A percentile compares a stretch with the other conserved stretches of the same genome.
Conservation (phyloP, 345 rosid genomes). For the Eucalyptus lansdowneana region DNA sequence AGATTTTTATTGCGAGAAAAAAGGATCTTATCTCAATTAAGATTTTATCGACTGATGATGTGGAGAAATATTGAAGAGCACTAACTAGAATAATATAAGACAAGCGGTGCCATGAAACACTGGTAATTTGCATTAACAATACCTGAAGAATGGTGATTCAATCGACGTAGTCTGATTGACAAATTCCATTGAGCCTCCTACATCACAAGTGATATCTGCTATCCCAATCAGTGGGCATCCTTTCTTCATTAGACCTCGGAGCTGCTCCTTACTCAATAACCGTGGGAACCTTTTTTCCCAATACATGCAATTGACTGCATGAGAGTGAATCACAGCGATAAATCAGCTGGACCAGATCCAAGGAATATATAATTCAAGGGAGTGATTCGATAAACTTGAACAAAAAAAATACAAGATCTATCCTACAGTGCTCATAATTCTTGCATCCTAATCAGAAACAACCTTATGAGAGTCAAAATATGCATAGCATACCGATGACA, state of each 20-base stretch:
- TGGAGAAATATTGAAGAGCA: neutral
- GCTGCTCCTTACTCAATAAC: conserved; percentile 53
- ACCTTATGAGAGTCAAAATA: neutral
- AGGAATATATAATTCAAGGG: neutral
- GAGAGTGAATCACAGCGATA: neutral
- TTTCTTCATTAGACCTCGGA: conserved; percentile 44
- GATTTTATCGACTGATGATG: neutral
- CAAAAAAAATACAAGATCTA: neutral
- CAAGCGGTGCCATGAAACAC: neutral
- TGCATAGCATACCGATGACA: conserved; percentile 48
- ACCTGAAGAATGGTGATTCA: conserved; percentile 91
- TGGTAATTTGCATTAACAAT: neutral
- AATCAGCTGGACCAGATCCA: neutral
- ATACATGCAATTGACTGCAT: conserved; percentile 89
- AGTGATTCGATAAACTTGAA: neutral
- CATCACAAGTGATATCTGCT: conserved; percentile 87
- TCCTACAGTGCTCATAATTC: neutral
- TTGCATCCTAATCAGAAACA: neutral
- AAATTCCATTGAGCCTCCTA: conserved; percentile 82
- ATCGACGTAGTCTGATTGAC: conserved; percentile 59
- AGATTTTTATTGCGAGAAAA: neutral
- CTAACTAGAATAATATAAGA: neutral
- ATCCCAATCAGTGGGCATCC: conserved; percentile 80
- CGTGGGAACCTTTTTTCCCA: conserved; percentile 92
- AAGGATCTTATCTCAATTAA: neutral